Evolutionary conservation across 164 flowering plant genomes (phyloP).

Genomic region (Saururus chinensis): DNA sequence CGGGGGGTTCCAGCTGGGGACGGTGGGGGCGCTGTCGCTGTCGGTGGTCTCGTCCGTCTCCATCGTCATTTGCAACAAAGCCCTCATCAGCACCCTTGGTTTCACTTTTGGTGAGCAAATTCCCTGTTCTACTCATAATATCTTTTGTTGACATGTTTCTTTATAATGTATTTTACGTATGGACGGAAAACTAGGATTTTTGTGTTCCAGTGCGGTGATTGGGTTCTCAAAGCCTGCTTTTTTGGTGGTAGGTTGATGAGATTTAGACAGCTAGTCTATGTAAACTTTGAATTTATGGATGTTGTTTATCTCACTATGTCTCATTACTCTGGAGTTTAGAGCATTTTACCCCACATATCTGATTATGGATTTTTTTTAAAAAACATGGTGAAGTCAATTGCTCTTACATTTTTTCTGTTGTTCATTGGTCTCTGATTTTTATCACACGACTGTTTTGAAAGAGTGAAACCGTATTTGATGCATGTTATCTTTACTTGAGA

Average conservation of each 20-base stretch:
- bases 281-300: background rate
- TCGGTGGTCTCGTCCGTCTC: slow-evolving; percentile 73
- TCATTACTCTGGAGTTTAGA: background rate
- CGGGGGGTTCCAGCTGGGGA: slow-evolving; percentile 62
- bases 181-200: background rate
- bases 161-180: no score
- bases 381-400: no score
- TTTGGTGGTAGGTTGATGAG: background rate
- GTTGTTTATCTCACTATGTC: no score
- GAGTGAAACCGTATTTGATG: no score
- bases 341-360: background rate
- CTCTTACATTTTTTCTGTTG: background rate
- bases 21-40: slow-evolving; percentile 57
- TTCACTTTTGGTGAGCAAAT: slow-evolving; percentile 46
- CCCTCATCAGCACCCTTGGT: slow-evolving; percentile 55
- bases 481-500: no score
- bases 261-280: background rate
- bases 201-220: background rate
- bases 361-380: background rate
- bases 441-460: no score
- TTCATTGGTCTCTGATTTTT: no score
- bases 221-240: background rate
- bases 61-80: slow-evolving; percentile 70
- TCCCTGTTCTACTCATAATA: background rate
- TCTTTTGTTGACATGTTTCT: no score